Conservation (phyloP, 2,329 filamentous ascomycete genomes). For the Claviceps purpurea region DNA sequence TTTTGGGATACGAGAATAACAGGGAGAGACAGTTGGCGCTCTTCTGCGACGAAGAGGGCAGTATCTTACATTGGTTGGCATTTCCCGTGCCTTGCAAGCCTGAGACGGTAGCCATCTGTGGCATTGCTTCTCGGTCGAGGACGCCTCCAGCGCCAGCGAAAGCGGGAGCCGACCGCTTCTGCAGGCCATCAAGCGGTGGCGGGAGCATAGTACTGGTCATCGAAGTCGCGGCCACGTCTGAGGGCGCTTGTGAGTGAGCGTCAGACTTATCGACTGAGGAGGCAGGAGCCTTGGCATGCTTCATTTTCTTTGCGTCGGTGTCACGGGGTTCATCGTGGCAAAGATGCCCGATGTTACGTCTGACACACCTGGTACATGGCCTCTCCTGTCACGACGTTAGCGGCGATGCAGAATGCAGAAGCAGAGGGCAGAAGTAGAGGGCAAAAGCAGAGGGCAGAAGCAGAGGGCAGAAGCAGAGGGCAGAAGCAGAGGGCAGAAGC, state of each 20-base stretch:
- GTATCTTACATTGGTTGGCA: constrained; percentile 54
- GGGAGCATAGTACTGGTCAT: constrained; percentile 43
- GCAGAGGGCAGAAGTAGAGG: not conserved
- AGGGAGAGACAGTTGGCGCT: not conserved
- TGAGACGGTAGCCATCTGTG: constrained; percentile 56
- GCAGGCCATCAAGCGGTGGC: constrained; percentile 27
- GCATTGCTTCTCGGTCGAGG: constrained; percentile 39
- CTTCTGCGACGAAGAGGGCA: not conserved
- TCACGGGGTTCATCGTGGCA: constrained; percentile 97
- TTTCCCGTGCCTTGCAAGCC: constrained; percentile 49
- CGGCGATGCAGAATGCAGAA: constrained; percentile 6
- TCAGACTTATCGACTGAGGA: constrained; percentile 49
- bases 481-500: not conserved
- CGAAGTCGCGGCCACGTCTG: constrained; percentile 39
- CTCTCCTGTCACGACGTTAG: constrained; percentile 52
- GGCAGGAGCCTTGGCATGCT: constrained; percentile 32
- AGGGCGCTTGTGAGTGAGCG: constrained; percentile 25
- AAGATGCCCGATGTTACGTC: constrained; percentile 94
- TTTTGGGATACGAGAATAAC: not conserved
- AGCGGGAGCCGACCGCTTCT: constrained; percentile 24
- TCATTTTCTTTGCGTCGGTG: constrained; percentile 64
- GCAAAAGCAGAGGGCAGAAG: not conserved
- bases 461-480: not conserved
- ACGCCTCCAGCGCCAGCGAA: constrained; percentile 26
- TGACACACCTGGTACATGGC: constrained; percentile 94